Conservation (phyloP, 2,329 filamentous ascomycete species). For the Colletotrichum echinochloae region DNA sequence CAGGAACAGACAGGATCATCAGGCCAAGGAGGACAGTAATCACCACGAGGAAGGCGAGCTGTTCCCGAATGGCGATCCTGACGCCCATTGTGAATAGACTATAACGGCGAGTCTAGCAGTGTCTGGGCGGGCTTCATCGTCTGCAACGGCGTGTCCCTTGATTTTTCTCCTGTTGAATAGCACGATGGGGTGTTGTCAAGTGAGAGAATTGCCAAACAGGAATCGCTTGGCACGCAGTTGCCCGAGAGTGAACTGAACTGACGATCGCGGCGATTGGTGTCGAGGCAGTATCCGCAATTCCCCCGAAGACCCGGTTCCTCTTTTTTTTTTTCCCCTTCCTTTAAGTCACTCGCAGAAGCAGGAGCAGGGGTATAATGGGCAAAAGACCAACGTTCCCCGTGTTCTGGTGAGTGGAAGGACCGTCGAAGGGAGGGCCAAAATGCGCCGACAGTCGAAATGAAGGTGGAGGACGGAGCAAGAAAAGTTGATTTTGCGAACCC, state of each 20-base stretch:
- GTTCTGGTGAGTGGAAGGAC: background rate
- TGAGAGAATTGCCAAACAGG: background rate
- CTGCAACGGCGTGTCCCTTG: slow-evolving; percentile 21
- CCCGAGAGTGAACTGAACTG: slow-evolving; percentile 1
- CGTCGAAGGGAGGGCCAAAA: background rate
- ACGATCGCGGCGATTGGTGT: slow-evolving; percentile 10
- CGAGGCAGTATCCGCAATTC: slow-evolving; percentile 19
- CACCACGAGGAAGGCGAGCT: slow-evolving; percentile 84
- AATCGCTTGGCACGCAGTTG: slow-evolving; percentile 29
- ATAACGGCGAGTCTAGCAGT: slow-evolving; percentile 32
- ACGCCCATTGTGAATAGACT: slow-evolving; percentile 58
- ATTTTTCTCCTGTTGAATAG: background rate
- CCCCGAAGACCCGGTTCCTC: background rate
- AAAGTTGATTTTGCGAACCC: background rate
- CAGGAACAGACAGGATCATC: slow-evolving; percentile 83
- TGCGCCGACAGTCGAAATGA: slow-evolving; percentile 13
- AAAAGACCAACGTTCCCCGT: background rate
- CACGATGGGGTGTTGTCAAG: slow-evolving; percentile 7
- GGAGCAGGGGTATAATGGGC: background rate
- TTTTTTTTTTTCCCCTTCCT: slow-evolving; percentile 11
- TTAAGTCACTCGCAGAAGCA: slow-evolving; percentile 1
- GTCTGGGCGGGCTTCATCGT: slow-evolving; percentile 39
- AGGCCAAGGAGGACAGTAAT: slow-evolving; percentile 80
- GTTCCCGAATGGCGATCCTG: slow-evolving; percentile 89
- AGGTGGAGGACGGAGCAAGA: slow-evolving; percentile 7